Conservation (phyloP, 768 basidiomycete species). For the Hemileccinum impolitum region DNA sequence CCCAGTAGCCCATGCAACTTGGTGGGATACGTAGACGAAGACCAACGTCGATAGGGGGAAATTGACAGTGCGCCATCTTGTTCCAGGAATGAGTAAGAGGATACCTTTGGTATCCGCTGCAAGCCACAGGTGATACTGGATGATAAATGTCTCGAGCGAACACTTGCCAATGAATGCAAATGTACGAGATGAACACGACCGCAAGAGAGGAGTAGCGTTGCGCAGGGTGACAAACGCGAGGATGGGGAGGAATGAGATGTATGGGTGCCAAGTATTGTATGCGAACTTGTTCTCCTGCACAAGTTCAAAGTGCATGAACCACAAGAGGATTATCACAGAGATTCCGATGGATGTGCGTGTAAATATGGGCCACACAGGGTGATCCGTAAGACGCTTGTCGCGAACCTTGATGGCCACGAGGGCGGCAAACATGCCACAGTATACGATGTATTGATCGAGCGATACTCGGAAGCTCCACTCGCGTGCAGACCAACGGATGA, state of each 20-base stretch:
- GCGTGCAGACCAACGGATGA: slow-evolving; percentile 76
- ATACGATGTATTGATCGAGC: slow-evolving; percentile 87
- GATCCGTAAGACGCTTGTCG: slow-evolving; percentile 67
- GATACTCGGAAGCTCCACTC: slow-evolving; percentile 90
- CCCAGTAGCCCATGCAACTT: slow-evolving; percentile 71
- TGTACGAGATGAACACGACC: slow-evolving; percentile 61
- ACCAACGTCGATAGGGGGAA: slow-evolving; percentile 69
- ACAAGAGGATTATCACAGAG: slow-evolving; percentile 54
- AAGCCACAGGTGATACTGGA: slow-evolving; percentile 87
- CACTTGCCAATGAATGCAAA: slow-evolving; percentile 85
- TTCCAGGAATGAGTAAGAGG: slow-evolving; percentile 74
- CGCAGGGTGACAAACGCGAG: slow-evolving; percentile 71
- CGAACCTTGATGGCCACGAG: slow-evolving; percentile 72
- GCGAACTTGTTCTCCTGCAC: slow-evolving; percentile 72
- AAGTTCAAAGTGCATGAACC: slow-evolving; percentile 86
- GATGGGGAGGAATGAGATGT: slow-evolving; percentile 78
- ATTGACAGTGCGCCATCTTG: slow-evolving; percentile 71
- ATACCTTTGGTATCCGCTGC: slow-evolving; percentile 82
- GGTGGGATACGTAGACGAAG: slow-evolving; percentile 80
- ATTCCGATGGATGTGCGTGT: slow-evolving; percentile 46
- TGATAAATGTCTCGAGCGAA: slow-evolving; percentile 88
- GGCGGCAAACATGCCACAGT: slow-evolving; percentile 79
- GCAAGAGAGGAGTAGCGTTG: slow-evolving; percentile 67
- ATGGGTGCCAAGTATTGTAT: slow-evolving; percentile 86
- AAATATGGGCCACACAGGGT: slow-evolving; percentile 58